phyloP scores from a whole-genome alignment of 169 alveolate species.

The Theileria luwenshuni region DNA sequence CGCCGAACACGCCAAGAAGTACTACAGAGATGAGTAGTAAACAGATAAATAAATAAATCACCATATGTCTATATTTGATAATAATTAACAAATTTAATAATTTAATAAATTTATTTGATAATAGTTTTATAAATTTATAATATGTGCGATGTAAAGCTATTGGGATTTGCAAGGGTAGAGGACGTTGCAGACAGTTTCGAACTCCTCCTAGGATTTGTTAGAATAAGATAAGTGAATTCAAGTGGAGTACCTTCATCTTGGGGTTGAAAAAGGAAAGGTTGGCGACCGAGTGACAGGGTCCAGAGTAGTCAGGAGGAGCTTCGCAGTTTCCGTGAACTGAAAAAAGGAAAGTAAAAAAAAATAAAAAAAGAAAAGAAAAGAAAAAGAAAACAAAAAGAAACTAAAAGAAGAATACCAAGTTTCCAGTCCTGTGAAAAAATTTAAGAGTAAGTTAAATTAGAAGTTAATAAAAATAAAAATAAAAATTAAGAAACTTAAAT shows the following conservation, averaged over 20 bases:
- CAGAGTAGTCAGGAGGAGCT: constrained; percentile 54
- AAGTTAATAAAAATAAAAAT: not conserved
- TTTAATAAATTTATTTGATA: not conserved
- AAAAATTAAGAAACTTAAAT: not conserved
- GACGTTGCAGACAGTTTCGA: constrained; percentile 48
- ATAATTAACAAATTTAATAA: not conserved
- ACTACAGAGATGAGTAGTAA: constrained; percentile 78
- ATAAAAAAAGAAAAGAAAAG: too few species aligned
- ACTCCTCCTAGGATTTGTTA: constrained; percentile 29
- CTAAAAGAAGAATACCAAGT: too few species aligned
- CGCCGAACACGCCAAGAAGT: constrained; percentile 91
- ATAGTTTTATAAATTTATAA: not conserved
- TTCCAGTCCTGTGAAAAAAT: constrained; percentile 48
- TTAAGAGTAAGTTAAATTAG: constrained; percentile 28
- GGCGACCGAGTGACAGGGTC: constrained; percentile 59
- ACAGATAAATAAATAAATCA: not conserved
- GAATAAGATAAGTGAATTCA: not conserved
- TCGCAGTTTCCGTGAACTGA: constrained; percentile 40
- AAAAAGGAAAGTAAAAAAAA: not conserved
- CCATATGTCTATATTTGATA: not conserved
- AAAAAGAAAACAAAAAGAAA: too few species aligned
- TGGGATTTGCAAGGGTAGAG: constrained; percentile 38
- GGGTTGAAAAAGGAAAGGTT: constrained; percentile 47
- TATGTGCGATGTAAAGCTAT: too few species aligned
- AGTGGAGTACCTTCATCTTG: constrained; percentile 44